Evolutionary conservation across 768 basidiomycete genomes (phyloP).

Genomic region (Gymnopilus dilepis): DNA sequence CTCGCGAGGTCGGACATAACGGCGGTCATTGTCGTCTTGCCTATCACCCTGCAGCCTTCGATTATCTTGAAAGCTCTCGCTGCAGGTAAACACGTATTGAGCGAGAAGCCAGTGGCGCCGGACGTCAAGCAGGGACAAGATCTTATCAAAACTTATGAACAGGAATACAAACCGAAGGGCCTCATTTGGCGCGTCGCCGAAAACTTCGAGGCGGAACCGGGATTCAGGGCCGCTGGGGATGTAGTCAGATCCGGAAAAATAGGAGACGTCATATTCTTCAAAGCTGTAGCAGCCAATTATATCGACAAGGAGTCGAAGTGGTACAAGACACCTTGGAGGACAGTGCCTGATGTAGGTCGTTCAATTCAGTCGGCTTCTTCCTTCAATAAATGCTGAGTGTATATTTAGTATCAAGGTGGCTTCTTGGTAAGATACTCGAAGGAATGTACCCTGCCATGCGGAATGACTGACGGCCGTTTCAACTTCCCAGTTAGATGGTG

Average conservation of each 20-base stretch:
- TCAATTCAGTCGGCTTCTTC: slow-evolving; percentile 11
- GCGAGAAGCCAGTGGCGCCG: slow-evolving; percentile 86
- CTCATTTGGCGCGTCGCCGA: slow-evolving; percentile 84
- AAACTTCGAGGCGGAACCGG: slow-evolving; percentile 75
- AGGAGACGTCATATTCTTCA: slow-evolving; percentile 75
- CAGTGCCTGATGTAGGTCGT: slow-evolving; percentile 72
- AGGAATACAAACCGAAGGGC: slow-evolving; percentile 66
- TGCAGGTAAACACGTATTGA: slow-evolving; percentile 87
- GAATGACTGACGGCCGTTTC: slow-evolving; percentile 1
- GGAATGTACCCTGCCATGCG: not conserved
- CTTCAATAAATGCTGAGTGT: slow-evolving; percentile 12
- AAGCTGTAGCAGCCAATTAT: slow-evolving; percentile 52
- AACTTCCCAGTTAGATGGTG: slow-evolving; percentile 67
- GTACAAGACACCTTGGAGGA: slow-evolving; percentile 86
- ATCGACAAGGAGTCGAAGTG: slow-evolving; percentile 71
- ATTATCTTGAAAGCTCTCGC: slow-evolving; percentile 66
- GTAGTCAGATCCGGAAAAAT: slow-evolving; percentile 65
- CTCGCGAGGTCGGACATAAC: slow-evolving; percentile 71
- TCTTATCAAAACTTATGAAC: slow-evolving; percentile 71
- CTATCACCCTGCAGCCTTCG: slow-evolving; percentile 75
- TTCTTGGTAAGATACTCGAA: slow-evolving; percentile 64
- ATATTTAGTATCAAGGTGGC: slow-evolving; percentile 72
- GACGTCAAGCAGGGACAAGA: slow-evolving; percentile 66
- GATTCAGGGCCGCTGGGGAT: slow-evolving; percentile 49
- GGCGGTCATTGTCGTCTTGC: slow-evolving; percentile 77